Evolutionary conservation across 768 basidiomycete species (phyloP).

Genomic region (Tulasnella sp.): DNA sequence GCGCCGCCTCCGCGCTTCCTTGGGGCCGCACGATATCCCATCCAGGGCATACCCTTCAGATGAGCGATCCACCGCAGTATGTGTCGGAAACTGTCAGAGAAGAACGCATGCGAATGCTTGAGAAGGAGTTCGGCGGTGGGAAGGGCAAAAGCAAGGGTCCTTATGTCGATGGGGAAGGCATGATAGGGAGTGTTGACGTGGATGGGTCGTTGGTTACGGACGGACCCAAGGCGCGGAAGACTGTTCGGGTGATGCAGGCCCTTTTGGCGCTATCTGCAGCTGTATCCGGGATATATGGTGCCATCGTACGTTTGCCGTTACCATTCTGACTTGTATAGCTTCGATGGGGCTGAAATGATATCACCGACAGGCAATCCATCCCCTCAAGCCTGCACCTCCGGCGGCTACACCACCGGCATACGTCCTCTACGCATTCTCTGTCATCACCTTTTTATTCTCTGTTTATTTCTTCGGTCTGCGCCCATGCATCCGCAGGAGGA

Average conservation of each 20-base stretch:
- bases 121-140: slow-evolving; percentile 50
- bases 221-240: slow-evolving; percentile 49
- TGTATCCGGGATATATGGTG: slow-evolving; percentile 51
- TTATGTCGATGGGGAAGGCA: slow-evolving; percentile 36
- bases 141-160: slow-evolving; percentile 25
- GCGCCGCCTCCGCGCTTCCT: not conserved
- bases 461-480: slow-evolving; percentile 48
- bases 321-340: no score
- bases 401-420: slow-evolving; percentile 45
- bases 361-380: slow-evolving; percentile 38
- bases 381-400: slow-evolving; percentile 48
- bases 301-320: slow-evolving; percentile 48
- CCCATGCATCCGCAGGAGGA: slow-evolving; percentile 37
- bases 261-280: slow-evolving; percentile 42
- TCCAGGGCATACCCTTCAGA: not conserved
- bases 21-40: not conserved
- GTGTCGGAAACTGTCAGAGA: slow-evolving; percentile 40
- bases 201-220: slow-evolving; percentile 51
- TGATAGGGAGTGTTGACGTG: slow-evolving; percentile 48
- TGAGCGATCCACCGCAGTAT: slow-evolving; percentile 1
- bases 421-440: slow-evolving; percentile 47
- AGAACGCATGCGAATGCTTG: slow-evolving; percentile 60
- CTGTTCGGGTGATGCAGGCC: slow-evolving; percentile 39
- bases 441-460: slow-evolving; percentile 40
- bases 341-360: no score